phyloP scores from a whole-genome alignment of 805 yeast genomes.

The Zygosaccharomyces kombuchaensis region DNA sequence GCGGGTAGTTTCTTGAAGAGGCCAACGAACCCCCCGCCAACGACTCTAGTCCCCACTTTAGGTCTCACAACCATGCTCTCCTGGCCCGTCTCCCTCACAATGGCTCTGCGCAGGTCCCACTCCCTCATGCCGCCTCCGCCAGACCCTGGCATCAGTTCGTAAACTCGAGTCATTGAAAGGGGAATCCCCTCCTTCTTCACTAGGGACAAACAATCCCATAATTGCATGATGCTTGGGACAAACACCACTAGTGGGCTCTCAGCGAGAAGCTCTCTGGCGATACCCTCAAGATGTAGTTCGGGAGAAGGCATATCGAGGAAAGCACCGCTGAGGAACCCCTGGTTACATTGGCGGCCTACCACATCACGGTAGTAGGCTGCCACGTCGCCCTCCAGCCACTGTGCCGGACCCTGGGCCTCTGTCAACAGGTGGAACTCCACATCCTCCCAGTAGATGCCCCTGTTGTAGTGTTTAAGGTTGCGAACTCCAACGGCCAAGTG shows the following conservation, averaged over 20 bases:
- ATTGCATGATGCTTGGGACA: constrained; percentile 47
- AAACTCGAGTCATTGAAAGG: constrained; percentile 37
- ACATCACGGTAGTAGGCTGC: constrained; percentile 10
- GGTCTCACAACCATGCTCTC: constrained; percentile 46
- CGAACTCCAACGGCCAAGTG: constrained; percentile 43
- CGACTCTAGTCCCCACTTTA: constrained; percentile 43
- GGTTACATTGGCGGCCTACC: constrained; percentile 17
- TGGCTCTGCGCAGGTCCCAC: constrained; percentile 45
- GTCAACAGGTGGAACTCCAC: constrained; percentile 40
- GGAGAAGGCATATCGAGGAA: constrained; percentile 48
- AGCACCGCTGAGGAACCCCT: constrained; percentile 39
- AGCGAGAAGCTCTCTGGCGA: constrained; percentile 36
- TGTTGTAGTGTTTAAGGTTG: constrained; percentile 38
- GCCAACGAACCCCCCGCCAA: constrained; percentile 50
- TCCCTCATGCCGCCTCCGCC: constrained; percentile 49
- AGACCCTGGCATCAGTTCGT: constrained; percentile 42
- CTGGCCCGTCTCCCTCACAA: constrained; percentile 39
- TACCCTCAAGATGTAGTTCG: constrained; percentile 32
- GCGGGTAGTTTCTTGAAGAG: constrained; percentile 37
- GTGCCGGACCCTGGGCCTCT: constrained; percentile 35
- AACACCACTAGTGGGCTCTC: constrained; percentile 44
- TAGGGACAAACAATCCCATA: constrained; percentile 38
- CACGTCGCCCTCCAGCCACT: constrained; percentile 36
- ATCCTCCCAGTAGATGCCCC: constrained; percentile 43
- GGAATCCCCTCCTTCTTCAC: constrained; percentile 33